Base-by-base conservation (phyloP, 169 alveolate genomes). In the Ophryocystis elektroscirrha region DNA sequence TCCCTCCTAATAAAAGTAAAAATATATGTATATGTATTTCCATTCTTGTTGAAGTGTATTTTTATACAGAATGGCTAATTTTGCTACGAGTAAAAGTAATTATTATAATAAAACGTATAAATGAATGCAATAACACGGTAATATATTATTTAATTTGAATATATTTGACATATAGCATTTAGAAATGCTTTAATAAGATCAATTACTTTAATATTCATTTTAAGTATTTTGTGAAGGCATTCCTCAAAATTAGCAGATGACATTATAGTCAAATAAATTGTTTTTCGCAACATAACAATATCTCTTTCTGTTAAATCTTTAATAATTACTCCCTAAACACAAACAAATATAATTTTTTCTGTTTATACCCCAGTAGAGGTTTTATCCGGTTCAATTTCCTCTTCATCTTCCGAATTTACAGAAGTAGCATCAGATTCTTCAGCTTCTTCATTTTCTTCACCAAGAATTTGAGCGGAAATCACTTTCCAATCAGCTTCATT, bases 191-290 rank as follows among this genome's bases (percentile, higher is more conserved):
- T 15, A 16, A 18, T 2, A 2, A 15, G 24, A n/a, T 15, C 76
- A 1, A 96, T 94, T 53, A 69, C 84, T 36, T 78, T 65, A 2
- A 91, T 80, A 66, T 86, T 81, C 61, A 90, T 73, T 64, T 91
- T 94, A 50, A 94, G 63, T 36, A 94, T 67, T 69, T 92, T 94
- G 74, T 91, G 97, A 5, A 85, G 87, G 56, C 97, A 88, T 65
- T 94, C 99, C 67, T 94, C 97, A 62, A 71, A 89, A 61, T 89
- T 93, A 27, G 89, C 83, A 15, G 95, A 80, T 35, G 96, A 85
- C 91, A 89, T 87, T 41, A 94, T 89, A 53, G 88, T 86, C 42
- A 94, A 71, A 72, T 94, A 94, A 36, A 94, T 80, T 47, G 82
- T 84, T 70, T 87, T 85, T 50, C 96, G 58, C 57, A 91, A 65